phyloP scores from a whole-genome alignment of 2,329 filamentous ascomycete genomes.

The Mycosphaerella sp. region DNA sequence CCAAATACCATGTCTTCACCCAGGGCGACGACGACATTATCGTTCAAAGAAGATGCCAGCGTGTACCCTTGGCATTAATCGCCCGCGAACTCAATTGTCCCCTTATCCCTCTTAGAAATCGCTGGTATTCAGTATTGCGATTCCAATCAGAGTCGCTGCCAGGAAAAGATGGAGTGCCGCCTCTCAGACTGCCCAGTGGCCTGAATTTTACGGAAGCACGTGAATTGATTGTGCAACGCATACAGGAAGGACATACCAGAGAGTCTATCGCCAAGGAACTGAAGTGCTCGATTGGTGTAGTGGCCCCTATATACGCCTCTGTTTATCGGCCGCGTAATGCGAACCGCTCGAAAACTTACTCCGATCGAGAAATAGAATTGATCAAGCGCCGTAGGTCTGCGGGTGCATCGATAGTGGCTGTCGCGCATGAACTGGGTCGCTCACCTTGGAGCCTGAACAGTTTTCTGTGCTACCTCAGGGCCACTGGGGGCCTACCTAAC shows the following conservation, averaged over 20 bases:
- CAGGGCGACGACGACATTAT: background rate
- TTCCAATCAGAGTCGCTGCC: background rate
- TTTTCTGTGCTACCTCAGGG: background rate
- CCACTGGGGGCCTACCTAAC: background rate
- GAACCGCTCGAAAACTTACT: background rate
- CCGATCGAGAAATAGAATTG: background rate
- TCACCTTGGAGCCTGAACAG: background rate
- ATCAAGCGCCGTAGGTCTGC: background rate
- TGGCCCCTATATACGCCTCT: background rate
- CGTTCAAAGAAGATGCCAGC: background rate
- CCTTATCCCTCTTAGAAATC: background rate
- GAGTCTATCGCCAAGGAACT: background rate
- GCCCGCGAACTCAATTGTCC: background rate
- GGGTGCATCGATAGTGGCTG: background rate
- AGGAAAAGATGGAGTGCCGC: background rate
- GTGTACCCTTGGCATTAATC: background rate
- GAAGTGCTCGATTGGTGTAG: background rate
- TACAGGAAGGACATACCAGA: background rate
- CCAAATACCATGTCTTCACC: background rate
- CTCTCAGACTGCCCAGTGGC: background rate
- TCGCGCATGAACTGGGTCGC: background rate
- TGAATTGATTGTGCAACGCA: background rate
- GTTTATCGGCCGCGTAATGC: background rate
- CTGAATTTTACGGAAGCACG: background rate
- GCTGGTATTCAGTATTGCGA: background rate